Evolutionary conservation across 2,329 filamentous ascomycete species (phyloP).

Genomic region (Apiospora koreana): DNA sequence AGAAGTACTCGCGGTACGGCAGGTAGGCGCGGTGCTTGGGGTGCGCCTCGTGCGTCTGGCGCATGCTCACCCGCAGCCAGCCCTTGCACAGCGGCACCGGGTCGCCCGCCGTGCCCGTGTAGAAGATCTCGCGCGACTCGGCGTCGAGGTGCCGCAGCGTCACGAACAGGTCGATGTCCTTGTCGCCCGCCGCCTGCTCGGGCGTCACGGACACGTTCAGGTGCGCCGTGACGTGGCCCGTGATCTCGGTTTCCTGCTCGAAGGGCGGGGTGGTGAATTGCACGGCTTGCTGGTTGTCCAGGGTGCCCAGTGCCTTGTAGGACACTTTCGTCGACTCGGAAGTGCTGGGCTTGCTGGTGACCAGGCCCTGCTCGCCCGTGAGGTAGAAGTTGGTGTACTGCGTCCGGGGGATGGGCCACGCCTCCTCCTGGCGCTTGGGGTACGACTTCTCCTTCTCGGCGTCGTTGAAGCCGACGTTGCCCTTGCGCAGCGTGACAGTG

Average conservation of each 20-base stretch:
- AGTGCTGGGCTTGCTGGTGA: conserved; percentile 29
- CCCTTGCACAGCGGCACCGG: conserved; percentile 64
- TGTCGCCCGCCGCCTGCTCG: conserved; percentile 34
- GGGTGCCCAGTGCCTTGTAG: conserved; percentile 60
- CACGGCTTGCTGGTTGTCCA: conserved; percentile 54
- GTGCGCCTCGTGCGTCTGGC: conserved; percentile 53
- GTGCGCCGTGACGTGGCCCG: conserved; percentile 65
- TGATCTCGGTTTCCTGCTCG: conserved; percentile 66
- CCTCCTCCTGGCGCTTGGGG: conserved; percentile 54
- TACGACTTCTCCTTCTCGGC: conserved; percentile 60
- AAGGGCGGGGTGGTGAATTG: conserved; percentile 62
- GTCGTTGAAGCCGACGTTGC: conserved; percentile 68
- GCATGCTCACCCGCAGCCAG: conserved; percentile 60
- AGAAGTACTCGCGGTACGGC: conserved; percentile 60
- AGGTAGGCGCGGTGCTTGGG: conserved; percentile 54
- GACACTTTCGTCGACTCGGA: conserved; percentile 38
- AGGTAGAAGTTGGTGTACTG: conserved; percentile 64
- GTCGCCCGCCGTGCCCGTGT: conserved; percentile 67
- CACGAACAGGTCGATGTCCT: conserved; percentile 65
- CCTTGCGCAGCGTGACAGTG: conserved; percentile 62
- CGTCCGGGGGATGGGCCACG: conserved; percentile 69
- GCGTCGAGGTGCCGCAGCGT: conserved; percentile 61
- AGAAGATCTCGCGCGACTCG: conserved; percentile 57
- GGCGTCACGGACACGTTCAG: conserved; percentile 65
- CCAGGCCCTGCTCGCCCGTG: conserved; percentile 46